A percentile compares a stretch with the other conserved stretches of the same genome.
Evolutionary conservation across 2,329 filamentous ascomycete genomes (phyloP).

Genomic region (Albophoma yamanashiensis): DNA sequence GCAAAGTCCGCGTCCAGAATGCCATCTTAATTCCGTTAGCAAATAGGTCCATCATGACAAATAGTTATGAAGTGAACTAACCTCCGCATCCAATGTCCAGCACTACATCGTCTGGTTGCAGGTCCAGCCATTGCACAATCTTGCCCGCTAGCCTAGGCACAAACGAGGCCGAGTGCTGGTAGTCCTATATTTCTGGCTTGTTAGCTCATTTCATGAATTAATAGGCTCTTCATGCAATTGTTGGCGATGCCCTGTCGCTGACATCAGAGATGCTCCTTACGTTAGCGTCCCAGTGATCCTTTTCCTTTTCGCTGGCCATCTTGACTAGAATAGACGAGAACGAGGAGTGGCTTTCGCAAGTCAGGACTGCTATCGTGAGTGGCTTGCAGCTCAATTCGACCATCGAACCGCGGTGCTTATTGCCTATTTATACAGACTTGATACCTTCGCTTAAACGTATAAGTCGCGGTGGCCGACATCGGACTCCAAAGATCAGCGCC

Average conservation of each 20-base stretch:
- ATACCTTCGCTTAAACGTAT: background rate
- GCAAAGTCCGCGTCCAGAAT: background rate
- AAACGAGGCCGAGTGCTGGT: background rate
- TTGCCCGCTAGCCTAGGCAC: background rate
- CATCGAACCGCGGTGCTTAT: background rate
- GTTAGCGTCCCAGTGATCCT: background rate
- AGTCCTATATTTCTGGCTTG: background rate
- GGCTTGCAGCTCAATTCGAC: background rate
- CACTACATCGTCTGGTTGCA: background rate
- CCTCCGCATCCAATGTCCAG: background rate
- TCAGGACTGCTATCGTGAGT: background rate
- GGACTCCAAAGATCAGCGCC: background rate
- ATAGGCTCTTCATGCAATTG: background rate
- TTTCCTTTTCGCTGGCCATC: background rate
- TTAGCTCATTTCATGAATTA: background rate
- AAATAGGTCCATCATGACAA: background rate
- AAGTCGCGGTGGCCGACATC: background rate
- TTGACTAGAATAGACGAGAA: too few species aligned
- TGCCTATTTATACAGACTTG: background rate
- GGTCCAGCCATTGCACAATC: background rate
- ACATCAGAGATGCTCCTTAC: background rate
- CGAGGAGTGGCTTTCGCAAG: too few species aligned
- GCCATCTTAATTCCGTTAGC: background rate
- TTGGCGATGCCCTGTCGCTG: background rate
- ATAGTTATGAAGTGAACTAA: background rate